These are phyloP conservation scores for Tremella yokohamensis DNA, from an alignment of 768 basidiomycete genomes.

Conservation along the genomic window DNA sequence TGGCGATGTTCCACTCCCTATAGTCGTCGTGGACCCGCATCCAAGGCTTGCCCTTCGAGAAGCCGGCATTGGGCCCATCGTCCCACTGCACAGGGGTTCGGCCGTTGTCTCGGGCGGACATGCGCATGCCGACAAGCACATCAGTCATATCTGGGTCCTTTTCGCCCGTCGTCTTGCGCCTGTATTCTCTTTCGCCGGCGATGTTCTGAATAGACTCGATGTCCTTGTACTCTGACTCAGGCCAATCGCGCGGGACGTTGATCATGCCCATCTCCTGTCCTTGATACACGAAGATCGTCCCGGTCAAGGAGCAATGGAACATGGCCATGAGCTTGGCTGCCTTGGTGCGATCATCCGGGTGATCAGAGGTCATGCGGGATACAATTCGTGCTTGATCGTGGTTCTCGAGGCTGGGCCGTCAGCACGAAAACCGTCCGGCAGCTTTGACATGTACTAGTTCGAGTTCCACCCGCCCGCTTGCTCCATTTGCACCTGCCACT, in stretches of 20 bases:
- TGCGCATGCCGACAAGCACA: slow-evolving; percentile 59
- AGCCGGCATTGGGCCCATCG: slow-evolving; percentile 59
- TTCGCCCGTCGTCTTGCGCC: slow-evolving; percentile 19
- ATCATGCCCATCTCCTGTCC: slow-evolving; percentile 67
- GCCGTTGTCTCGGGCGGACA: slow-evolving; percentile 68
- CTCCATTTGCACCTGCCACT: slow-evolving; percentile 62
- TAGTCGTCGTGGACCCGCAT: slow-evolving; percentile 73
- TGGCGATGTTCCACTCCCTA: slow-evolving; percentile 55
- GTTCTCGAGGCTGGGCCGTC: slow-evolving; percentile 29
- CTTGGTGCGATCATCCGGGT: slow-evolving; percentile 58
- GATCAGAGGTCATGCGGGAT: slow-evolving; percentile 66
- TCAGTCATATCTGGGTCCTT: slow-evolving; percentile 63
- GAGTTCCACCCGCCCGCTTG: slow-evolving; percentile 67
- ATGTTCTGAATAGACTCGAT: slow-evolving; percentile 51
- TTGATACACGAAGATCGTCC: slow-evolving; percentile 71
- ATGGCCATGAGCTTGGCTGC: slow-evolving; percentile 67
- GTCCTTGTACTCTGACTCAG: slow-evolving; percentile 70
- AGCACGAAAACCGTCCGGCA: not conserved
- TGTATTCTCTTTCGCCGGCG: slow-evolving; percentile 19
- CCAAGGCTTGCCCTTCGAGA: slow-evolving; percentile 63
- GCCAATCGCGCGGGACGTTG: slow-evolving; percentile 56
- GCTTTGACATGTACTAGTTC: slow-evolving; percentile 32
- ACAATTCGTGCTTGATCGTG: slow-evolving; percentile 55
- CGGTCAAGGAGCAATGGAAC: slow-evolving; percentile 61
- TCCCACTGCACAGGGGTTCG: slow-evolving; percentile 59